Percentiles rank a stretch among this genome's conserved stretches.
Conservation (phyloP, 1,139 yeast species). For the Suhomyces coccinellae region DNA sequence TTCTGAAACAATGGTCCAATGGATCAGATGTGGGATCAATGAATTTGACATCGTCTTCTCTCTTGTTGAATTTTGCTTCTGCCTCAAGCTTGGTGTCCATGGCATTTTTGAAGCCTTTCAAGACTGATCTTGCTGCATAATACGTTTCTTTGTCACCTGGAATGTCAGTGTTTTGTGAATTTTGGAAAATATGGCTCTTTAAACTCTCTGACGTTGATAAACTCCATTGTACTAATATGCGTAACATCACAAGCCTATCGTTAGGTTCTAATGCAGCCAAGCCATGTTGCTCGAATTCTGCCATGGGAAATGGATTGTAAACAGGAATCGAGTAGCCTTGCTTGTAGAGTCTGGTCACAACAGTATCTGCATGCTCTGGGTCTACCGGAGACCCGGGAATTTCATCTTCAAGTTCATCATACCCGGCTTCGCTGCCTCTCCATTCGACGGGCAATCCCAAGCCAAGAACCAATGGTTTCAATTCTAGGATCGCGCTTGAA, state of each 20-base stretch:
- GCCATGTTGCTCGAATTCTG: slow-evolving; percentile 46
- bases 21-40: slow-evolving; percentile 49
- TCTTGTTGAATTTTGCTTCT: slow-evolving; percentile 33
- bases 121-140: slow-evolving; percentile 41
- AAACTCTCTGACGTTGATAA: slow-evolving; percentile 44
- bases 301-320: slow-evolving; percentile 35
- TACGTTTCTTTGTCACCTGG: slow-evolving; percentile 48
- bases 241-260: slow-evolving; percentile 49
- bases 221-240: slow-evolving; percentile 53
- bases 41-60: slow-evolving; percentile 34
- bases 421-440: slow-evolving; percentile 12
- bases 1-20: slow-evolving; percentile 34
- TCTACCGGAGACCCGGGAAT: slow-evolving; percentile 33
- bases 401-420: slow-evolving; percentile 16
- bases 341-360: slow-evolving; percentile 18
- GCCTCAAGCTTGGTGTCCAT: slow-evolving; percentile 33
- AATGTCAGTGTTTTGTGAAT: slow-evolving; percentile 38
- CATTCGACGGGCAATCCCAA: slow-evolving; percentile 27
- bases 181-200: slow-evolving; percentile 35
- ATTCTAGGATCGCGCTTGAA: slow-evolving; percentile 40
- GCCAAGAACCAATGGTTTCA: slow-evolving; percentile 32
- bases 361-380: slow-evolving; percentile 37
- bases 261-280: slow-evolving; percentile 44
- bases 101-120: slow-evolving; percentile 40
- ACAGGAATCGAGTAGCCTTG: slow-evolving; percentile 8